Evolutionary conservation across 306 rosid species (phyloP).

Genomic region (Potentilla sterilis): DNA sequence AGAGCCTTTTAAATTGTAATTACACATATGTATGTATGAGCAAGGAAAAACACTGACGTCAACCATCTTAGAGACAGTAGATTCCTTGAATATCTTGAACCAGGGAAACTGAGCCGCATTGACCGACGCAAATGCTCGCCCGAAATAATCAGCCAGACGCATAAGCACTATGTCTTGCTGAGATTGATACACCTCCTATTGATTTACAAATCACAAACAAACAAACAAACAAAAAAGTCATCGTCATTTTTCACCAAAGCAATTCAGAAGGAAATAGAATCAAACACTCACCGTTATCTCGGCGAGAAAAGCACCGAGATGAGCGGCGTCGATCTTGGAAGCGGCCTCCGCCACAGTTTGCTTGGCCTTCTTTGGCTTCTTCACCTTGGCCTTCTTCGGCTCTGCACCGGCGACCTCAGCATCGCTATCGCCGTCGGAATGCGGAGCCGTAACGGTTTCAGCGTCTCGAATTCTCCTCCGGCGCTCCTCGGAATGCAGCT

Average conservation of each 20-base stretch:
- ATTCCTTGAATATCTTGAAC: slow-evolving; percentile 68
- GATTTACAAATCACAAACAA: background rate
- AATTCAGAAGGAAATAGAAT: background rate
- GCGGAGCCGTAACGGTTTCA: slow-evolving; percentile 26
- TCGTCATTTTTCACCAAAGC: background rate
- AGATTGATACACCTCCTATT: slow-evolving; percentile 35
- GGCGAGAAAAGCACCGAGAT: slow-evolving; percentile 51
- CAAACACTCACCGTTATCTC: slow-evolving; percentile 48
- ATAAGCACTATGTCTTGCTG: slow-evolving; percentile 58
- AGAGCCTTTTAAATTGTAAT: too few relatives aligned
- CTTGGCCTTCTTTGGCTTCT: slow-evolving; percentile 56
- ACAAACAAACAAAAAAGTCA: background rate
- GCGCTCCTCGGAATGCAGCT: slow-evolving; percentile 51
- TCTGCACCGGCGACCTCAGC: slow-evolving; percentile 27
- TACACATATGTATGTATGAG: background rate
- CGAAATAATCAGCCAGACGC: slow-evolving; percentile 81
- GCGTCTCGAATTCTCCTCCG: slow-evolving; percentile 36
- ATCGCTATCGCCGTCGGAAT: slow-evolving; percentile 36
- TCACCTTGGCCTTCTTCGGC: slow-evolving; percentile 42
- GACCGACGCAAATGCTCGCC: slow-evolving; percentile 60
- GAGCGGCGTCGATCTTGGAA: slow-evolving; percentile 45
- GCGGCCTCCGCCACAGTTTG: slow-evolving; percentile 62
- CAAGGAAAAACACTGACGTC: slow-evolving; percentile 54
- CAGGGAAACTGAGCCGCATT: slow-evolving; percentile 70
- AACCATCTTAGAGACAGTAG: slow-evolving; percentile 50